Base-by-base conservation (phyloP, 169 alveolate species). In the Plasmodium knowlesi region DNA sequence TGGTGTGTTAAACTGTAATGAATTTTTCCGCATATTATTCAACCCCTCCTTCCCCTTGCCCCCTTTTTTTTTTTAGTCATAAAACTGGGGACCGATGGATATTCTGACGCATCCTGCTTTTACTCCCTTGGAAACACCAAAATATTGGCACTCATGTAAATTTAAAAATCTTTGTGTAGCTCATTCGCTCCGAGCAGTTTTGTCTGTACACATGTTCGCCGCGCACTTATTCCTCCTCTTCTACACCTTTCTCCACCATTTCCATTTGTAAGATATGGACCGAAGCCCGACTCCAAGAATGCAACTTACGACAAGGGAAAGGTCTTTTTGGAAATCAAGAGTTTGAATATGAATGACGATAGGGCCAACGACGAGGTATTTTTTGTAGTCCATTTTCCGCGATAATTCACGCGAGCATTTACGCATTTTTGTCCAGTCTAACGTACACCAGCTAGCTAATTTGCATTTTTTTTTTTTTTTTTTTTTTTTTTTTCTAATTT, bases 291-390 rank as follows among this genome's bases (percentile, higher is more conserved):
- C 41, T 85, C 93, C 22, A 85, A 85, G 41, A 74, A 85, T 76
- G 85, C 93, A 54, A 85, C 93, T 34, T 85, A 85, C 67, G 70
- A 76, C 70, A 85, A 85, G 79, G 93, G 93, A 50, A 85, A 85
- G 67, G 93, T 85, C 41, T 85, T 85, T 74, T 54, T 85, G 41
- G 93, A 85, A 32, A 37, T 85, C 41, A 85, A 73, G 43, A 85
- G 81, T 70, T 67, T 85, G 84, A 85, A 74, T 85, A 85, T 85
- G 85, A 76, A 85, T n/a, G 67, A 50, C 39, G 25, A 22, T 74
- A 80, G 73, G 67, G 28, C 83, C 61, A 85, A 32, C 53, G 93
- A 85, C 57, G 67, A 76, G 79, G 93, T 85, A 50, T n/a, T 70
- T 43, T 57, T 8, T 72, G 73, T n/a, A 28, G 37, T 12, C 57